These are phyloP conservation scores for Tolypocladium inflatum DNA, from an alignment of 2,329 filamentous ascomycete genomes.

Conservation along the genomic window DNA sequence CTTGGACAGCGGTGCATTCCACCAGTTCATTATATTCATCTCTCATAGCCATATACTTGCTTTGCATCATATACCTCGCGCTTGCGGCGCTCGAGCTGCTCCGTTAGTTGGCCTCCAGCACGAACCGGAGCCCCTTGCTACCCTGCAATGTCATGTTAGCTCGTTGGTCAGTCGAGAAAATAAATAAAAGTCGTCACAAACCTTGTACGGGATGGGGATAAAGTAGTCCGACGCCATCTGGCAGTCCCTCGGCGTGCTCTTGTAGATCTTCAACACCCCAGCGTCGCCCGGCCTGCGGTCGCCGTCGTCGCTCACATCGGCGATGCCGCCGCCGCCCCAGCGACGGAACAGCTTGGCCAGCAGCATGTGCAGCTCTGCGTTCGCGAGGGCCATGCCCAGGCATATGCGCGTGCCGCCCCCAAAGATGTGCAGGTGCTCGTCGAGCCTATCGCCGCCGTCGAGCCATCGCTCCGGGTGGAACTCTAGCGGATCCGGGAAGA, in stretches of 20 bases:
- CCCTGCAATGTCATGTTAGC: constrained; percentile 10
- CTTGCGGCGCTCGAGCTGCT: not conserved
- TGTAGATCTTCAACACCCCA: constrained; percentile 23
- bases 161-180: not conserved
- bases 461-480: constrained; percentile 28
- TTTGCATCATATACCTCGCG: too few relatives aligned
- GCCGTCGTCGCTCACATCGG: constrained; percentile 17
- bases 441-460: constrained; percentile 18
- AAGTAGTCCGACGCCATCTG: constrained; percentile 28
- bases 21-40: too few relatives aligned
- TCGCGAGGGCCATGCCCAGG: constrained; percentile 26
- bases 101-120: constrained; percentile 15
- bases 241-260: constrained; percentile 23
- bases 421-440: constrained; percentile 24
- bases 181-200: constrained; percentile 1
- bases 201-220: constrained; percentile 28
- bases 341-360: constrained; percentile 26
- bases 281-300: constrained; percentile 22
- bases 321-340: constrained; percentile 24
- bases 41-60: too few relatives aligned
- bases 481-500: constrained; percentile 21
- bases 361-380: constrained; percentile 27
- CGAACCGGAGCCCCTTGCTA: constrained; percentile 22
- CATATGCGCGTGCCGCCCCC: constrained; percentile 25
- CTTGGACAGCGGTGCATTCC: too few relatives aligned